Evolutionary conservation across 2,329 filamentous ascomycete species (phyloP), one percentile per base, ranked within the genome.

Genomic region (Aureobasidium pullulans): DNA sequence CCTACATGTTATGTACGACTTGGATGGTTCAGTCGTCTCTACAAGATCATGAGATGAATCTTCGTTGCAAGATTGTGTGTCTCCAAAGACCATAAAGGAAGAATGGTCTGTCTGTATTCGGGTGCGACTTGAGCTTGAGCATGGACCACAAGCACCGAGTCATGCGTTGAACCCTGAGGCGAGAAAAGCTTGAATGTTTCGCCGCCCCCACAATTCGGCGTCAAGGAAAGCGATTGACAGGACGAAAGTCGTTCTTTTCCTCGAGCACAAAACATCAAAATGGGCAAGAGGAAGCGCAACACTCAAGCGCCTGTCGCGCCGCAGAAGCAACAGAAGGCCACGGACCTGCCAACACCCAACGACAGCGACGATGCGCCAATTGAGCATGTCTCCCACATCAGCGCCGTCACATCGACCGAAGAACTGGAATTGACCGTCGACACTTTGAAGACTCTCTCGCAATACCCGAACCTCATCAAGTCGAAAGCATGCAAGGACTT

Each of bases 351-450:
- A 4, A 57, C 50, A 11, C 52, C 50, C 28, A 31, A 57, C 28
- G 58, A 60, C 31, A 57, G 54, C 44, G 59, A 60, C 13, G 42
- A 47, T 1, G 29, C 11, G 1, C 1, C 36, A 1, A 23, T 49
- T 4, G 53, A 61, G 37, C 13, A 19, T 36, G 34, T 44, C 16
- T 40, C 39, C 19, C 54, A 57, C 44, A 48, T 48, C 54, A 74
- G 78, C 56, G 77, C 79, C 0, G 71, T 86, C 61, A 76, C 83
- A n/a, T 83, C 83, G 2, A 75, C 78, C 15, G 84, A 87, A 64
- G 86, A 89, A 63, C 77, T 89, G 58, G 85, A 87, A 47, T 82
- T 88, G 60, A 78, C 85, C 1, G 77, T 87, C 59, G 86, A 88
- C 34, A 88, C 85, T 0, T 76, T 89, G 31, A 75, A 73, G 1